Evolutionary conservation across 352 stramenopile genomes (phyloP), one percentile per base, ranked within the genome.

Genomic region (Phytophthora megakarya): DNA sequence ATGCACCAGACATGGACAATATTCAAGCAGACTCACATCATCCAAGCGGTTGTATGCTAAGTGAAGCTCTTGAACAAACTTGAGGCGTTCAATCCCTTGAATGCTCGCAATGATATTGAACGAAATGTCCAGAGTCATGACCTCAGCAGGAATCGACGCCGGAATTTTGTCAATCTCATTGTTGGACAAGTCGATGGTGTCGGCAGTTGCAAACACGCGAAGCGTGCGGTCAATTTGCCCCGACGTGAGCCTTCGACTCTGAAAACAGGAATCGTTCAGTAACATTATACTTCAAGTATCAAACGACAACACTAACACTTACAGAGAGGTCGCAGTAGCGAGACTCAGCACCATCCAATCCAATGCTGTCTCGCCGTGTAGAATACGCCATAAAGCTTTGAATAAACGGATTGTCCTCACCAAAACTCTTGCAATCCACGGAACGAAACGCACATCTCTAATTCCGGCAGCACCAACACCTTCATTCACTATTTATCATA

Each of bases 121-220:
- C 25, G 84, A 90, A 12, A 90, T 53, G 45, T 93, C 81, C 3
- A 93, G 65, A 21, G 70, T 80, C 33, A 88, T 18, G 23, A 91
- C 56, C 30, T 70, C 50, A 8, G 44, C 40, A 1, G 84, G 73
- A 18, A 91, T 78, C 15, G 80, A 80, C 16, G 56, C 19, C 1
- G 84, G 81, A 18, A 93, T 65, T 30, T 72, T 73, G 48, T 90
- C 80, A 18, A 92, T 80, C 47, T 90, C 81, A 25, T 92, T 92
- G 61, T 89, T 90, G 21, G 82, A 90, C 53, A 93, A 70, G 49
- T 92, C 77, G 40, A 90, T 82, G 0, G 76, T 79, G 37, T 80
- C 63, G 1, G 81, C 82, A 2, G 77, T 86, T 45, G 81, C 68
- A 32, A 92, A 92, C 12, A 93, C 79, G 12, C 80, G 79, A 8